Base-by-base conservation (phyloP, 2,329 filamentous ascomycete species). In the Neopestalotiopsis clavispora region DNA sequence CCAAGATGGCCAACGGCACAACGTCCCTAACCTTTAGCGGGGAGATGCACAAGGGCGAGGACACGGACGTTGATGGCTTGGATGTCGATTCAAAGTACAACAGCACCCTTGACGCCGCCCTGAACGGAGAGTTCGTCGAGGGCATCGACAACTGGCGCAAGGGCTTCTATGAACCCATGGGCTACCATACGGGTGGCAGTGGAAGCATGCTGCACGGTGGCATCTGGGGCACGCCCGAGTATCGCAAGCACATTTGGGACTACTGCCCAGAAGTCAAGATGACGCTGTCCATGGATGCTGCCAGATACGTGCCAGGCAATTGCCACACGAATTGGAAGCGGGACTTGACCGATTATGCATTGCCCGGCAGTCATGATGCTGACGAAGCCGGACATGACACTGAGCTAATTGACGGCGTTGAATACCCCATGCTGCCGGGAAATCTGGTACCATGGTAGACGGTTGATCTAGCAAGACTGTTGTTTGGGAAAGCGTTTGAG, bases 221-320 rank as follows among this genome's bases (percentile, higher is more conserved):
- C 1, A 82, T 88, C 56, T 89, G 86, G 86, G 84, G 84, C 32
- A 82, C 79, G 4, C 83, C 82, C 0, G 78, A 81, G 70, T 73
- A 80, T 74, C 79, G 87, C 32, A 80, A 81, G 69, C 83, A 87
- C 69, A 84, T 89, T 57, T 88, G 84, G 83, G 80, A 83, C 34
- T 89, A 89, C 75, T 89, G 87, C 69, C 87, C 87, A 1, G 87
- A 89, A 75, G 81, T 89, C 38, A 89, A 88, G 80, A 86, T 89
- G 81, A 87, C 83, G 60, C 75, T 89, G 34, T 78, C 79, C 64
- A 89, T 89, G 86, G 85, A 88, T 71, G 83, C 82, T 6, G 85
- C 84, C 58, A 79, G 82, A 70, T 86, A 81, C 70, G 82, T 88
- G 4, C 85, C 84, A 1, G 85, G 85, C 6, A 72, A 80, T 7